These are phyloP conservation scores for Camptophora hylomeconis DNA, from an alignment of 2,329 filamentous ascomycete genomes.

Conservation along the genomic window DNA sequence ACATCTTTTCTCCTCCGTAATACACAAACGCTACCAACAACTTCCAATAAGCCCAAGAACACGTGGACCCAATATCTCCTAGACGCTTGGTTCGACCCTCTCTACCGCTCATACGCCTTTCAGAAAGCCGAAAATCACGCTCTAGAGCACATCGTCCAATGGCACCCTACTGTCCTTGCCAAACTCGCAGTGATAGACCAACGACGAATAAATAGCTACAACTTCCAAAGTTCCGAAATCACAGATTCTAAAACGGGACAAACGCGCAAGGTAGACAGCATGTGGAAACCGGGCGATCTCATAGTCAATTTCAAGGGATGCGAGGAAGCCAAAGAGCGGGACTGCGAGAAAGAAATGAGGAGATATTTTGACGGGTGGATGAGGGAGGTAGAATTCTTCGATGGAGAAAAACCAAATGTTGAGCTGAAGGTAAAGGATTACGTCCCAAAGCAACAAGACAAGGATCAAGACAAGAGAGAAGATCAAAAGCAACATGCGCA, in stretches of 20 bases:
- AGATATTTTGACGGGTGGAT: conserved; percentile 35
- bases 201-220: conserved; percentile 69
- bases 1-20: conserved; percentile 62
- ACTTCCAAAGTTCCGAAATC: conserved; percentile 20
- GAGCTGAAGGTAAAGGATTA: too few relatives aligned
- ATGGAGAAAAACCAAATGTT: too few relatives aligned
- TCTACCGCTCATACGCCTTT: conserved; percentile 91
- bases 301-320: conserved; percentile 69
- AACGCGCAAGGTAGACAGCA: conserved; percentile 34
- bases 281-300: conserved; percentile 74
- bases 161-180: conserved; percentile 91
- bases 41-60: conserved; percentile 39
- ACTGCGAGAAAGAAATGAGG: conserved; percentile 60
- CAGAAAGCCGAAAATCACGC: conserved; percentile 89
- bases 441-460: too few relatives aligned
- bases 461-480: too few relatives aligned
- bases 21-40: conserved; percentile 9
- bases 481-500: too few relatives aligned
- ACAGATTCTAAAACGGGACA: background rate
- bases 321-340: conserved; percentile 39
- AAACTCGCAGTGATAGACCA: conserved; percentile 86
- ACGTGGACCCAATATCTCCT: conserved; percentile 89
- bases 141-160: conserved; percentile 80
- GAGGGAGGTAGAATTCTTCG: conserved; percentile 21
- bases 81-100: conserved; percentile 90